phyloP scores from a whole-genome alignment of 2,329 filamentous ascomycete genomes.

The Fusarium nurragi region DNA sequence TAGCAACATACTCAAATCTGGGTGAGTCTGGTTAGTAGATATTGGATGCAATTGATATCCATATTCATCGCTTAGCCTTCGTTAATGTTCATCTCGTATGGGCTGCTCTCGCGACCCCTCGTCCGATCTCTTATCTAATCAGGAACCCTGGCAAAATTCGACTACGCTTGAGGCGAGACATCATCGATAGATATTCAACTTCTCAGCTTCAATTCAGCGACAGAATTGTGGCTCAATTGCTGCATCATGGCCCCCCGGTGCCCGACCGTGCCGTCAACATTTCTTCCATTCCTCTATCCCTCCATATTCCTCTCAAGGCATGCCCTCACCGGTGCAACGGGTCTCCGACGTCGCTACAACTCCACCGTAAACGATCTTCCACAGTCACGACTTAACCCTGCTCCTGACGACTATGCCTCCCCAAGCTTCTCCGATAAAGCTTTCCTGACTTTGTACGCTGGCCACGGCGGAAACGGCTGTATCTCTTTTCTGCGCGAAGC shows the following conservation, averaged over 20 bases:
- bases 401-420: constrained; percentile 83
- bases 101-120: not conserved
- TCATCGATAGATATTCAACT: constrained; percentile 12
- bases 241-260: constrained; percentile 45
- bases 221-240: constrained; percentile 8
- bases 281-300: constrained; percentile 60
- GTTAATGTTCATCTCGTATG: not conserved
- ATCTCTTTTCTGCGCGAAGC: constrained; percentile 94
- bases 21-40: not conserved
- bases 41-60: not conserved
- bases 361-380: constrained; percentile 52
- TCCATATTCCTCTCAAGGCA: constrained; percentile 49
- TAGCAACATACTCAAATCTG: not conserved
- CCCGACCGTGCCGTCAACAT: constrained; percentile 34
- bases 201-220: constrained; percentile 2
- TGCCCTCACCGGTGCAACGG: constrained; percentile 11
- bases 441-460: constrained; percentile 78
- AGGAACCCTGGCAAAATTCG: constrained; percentile 24
- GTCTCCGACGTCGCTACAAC: constrained; percentile 39
- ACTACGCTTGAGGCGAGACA: constrained; percentile 2
- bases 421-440: constrained; percentile 90
- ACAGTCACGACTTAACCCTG: constrained; percentile 76
- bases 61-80: not conserved
- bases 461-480: constrained; percentile 87
- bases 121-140: constrained; percentile 37